Base-by-base conservation (phyloP, 768 basidiomycete genomes). In the Lentinula lateritia region DNA sequence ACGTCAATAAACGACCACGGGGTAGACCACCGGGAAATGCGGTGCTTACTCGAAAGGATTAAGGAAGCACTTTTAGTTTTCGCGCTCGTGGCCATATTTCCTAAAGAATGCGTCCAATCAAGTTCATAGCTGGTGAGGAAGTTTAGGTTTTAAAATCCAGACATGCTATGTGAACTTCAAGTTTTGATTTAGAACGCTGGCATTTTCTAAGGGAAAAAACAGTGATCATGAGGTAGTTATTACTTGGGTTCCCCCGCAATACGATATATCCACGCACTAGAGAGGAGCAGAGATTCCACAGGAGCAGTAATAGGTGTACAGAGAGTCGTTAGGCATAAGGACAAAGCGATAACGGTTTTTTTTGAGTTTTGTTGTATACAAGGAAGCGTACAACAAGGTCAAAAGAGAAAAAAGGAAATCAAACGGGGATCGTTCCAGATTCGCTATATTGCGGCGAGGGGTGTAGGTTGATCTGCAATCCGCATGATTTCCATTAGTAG, bases 401-500 rank as follows among this genome's bases (percentile, higher is more conserved):
- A 16, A 45, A 18, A 7, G 18, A 18, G 16, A 41, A 41, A 15
- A 41, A 15, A 10, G 2, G 23, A 15, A 41, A 41, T 28, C 28
- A 28, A 4, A 38, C 9, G 38, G 13, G 9, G 5, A 39, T 13
- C 38, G 3, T 8, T 39, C 13, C 9, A 39, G 7, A 16, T 35
- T 28, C 20, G 35, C 35, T 52, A 56, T 48, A 64, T 64, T 39
- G 63, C 34, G 28, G 61, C 50, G 35, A 52, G 57, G 23, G 58
- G 71, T 62, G 75, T 70, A 65, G 58, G 71, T 62, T 76, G 70
- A 65, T 89, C 88, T 34, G 90, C 90, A 69, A 82, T 77, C 56
- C 81, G 78, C 89, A 93, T 91, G 62, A 92, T 83, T 69, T 94
- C 92, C 89, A 93, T 93, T 61, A 93, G 80, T 58, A 87, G 68